Conservation (phyloP, 169 alveolate genomes). For the Plasmodium gallinaceum region DNA sequence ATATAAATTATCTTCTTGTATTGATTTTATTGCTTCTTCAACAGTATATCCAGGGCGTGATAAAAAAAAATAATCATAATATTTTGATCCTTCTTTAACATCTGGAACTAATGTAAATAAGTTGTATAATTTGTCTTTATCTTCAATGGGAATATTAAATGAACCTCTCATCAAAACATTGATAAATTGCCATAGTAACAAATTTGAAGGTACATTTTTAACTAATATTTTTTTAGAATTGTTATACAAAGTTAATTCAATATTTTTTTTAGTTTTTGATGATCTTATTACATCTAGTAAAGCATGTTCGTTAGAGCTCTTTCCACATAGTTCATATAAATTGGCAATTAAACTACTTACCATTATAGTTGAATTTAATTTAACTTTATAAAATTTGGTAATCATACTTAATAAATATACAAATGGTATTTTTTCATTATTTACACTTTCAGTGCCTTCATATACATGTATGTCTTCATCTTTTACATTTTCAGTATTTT, state of each 20-base stretch:
- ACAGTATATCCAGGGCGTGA: constrained; percentile 68
- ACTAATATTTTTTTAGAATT: constrained; percentile 30
- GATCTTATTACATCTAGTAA: constrained; percentile 31
- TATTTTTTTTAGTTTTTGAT: constrained; percentile 35
- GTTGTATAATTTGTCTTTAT: constrained; percentile 44
- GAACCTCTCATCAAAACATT: constrained; percentile 63
- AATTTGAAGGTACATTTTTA: constrained; percentile 54
- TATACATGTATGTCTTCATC: constrained; percentile 29
- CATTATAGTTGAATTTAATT: constrained; percentile 45
- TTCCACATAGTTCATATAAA: constrained; percentile 24
- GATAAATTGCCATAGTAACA: constrained; percentile 69
- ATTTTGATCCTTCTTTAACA: constrained; percentile 17
- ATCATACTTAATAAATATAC: constrained; percentile 56
- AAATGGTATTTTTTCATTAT: constrained; percentile 14
- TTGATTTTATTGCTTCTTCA: constrained; percentile 29
- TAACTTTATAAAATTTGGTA: constrained; percentile 59
- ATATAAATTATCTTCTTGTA: constrained; percentile 15
- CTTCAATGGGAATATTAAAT: constrained; percentile 59
- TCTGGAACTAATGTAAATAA: constrained; percentile 54
- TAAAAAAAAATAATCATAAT: constrained; percentile 29
- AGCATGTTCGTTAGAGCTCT: constrained; percentile 21
- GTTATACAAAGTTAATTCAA: constrained; percentile 25
- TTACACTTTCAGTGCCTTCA: constrained; percentile 20
- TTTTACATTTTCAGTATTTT: background rate
- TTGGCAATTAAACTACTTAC: constrained; percentile 13